Conservation (phyloP, 2,329 filamentous ascomycete species). For the Fusarium floridanum region DNA sequence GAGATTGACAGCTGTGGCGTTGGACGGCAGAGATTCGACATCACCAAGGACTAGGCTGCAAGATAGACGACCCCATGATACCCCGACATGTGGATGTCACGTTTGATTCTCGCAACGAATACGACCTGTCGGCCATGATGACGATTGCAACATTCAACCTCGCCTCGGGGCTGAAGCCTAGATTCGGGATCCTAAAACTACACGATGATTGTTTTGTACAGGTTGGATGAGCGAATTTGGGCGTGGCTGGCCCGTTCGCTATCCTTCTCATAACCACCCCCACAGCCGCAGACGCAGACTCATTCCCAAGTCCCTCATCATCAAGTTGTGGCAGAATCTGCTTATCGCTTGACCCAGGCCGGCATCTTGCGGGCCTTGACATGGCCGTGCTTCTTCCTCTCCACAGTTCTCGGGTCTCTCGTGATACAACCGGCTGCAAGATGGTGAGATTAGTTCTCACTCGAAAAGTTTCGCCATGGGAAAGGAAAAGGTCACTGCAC, state of each 20-base stretch:
- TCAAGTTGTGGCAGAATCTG: conserved; percentile 18
- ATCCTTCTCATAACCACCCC: conserved; percentile 37
- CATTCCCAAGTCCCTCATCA: conserved; percentile 29
- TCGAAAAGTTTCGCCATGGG: conserved; percentile 20
- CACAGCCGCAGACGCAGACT: conserved; percentile 26
- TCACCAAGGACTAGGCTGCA: not conserved
- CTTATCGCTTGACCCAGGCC: conserved; percentile 90
- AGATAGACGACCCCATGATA: conserved; percentile 3
- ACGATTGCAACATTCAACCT: conserved; percentile 20
- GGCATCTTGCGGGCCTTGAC: conserved; percentile 98
- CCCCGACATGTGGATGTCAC: conserved; percentile 4
- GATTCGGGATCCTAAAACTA: conserved; percentile 45
- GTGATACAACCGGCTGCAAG: conserved; percentile 88
- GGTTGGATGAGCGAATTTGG: conserved; percentile 25
- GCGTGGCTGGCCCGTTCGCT: conserved; percentile 23
- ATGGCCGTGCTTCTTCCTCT: conserved; percentile 97
- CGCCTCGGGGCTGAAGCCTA: conserved; percentile 28
- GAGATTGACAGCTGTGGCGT: conserved; percentile 9
- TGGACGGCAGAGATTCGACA: not conserved
- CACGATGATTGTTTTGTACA: conserved; percentile 47
- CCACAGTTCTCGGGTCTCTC: conserved; percentile 89
- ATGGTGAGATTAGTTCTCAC: conserved; percentile 56
- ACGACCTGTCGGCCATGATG: conserved; percentile 15
- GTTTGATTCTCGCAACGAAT: conserved; percentile 3
- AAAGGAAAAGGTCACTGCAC: conserved; percentile 48